A percentile compares a stretch with the other conserved stretches of the same genome.
Conservation (phyloP, 345 rosid species). For the Aquilaria yunnanensis region DNA sequence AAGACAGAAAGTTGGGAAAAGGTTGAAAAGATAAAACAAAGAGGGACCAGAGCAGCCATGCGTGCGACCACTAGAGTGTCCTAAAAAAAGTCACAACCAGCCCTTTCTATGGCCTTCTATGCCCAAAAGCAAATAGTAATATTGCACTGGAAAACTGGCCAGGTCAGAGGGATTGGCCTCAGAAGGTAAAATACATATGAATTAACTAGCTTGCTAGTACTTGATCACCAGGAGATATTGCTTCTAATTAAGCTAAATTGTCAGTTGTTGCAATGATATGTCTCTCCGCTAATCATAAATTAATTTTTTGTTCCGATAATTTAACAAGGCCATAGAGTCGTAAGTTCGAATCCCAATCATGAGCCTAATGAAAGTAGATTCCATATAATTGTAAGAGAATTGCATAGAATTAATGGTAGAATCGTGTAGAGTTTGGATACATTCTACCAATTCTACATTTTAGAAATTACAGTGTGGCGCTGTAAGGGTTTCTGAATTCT, state of each 20-base stretch:
- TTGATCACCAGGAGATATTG: too few relatives aligned
- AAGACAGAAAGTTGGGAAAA: slow-evolving; percentile 17
- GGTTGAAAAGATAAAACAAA: slow-evolving; percentile 32
- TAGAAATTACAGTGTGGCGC: too few relatives aligned
- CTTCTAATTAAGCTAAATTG: neutral
- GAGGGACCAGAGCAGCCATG: slow-evolving; percentile 80
- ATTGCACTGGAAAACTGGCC: neutral
- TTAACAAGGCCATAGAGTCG: too few relatives aligned
- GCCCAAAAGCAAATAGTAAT: slow-evolving; percentile 11
- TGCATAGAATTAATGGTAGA: too few relatives aligned
- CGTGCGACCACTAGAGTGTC: slow-evolving; percentile 62
- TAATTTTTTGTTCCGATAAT: too few relatives aligned
- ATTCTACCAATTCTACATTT: too few relatives aligned
- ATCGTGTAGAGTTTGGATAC: too few relatives aligned
- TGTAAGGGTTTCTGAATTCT: too few relatives aligned
- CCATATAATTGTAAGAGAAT: too few relatives aligned
- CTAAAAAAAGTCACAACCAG: slow-evolving; percentile 10
- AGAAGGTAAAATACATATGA: neutral
- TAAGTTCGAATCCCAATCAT: too few relatives aligned
- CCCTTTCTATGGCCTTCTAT: slow-evolving; percentile 9
- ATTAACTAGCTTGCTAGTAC: neutral
- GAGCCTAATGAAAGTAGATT: too few relatives aligned
- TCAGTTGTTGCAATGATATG: neutral
- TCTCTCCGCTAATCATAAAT: neutral
- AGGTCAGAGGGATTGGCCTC: slow-evolving; percentile 2